Evolutionary conservation across 306 rosid genomes (phyloP), one percentile per base, ranked within the genome.

Genomic region (Ochetophila trinervis): DNA sequence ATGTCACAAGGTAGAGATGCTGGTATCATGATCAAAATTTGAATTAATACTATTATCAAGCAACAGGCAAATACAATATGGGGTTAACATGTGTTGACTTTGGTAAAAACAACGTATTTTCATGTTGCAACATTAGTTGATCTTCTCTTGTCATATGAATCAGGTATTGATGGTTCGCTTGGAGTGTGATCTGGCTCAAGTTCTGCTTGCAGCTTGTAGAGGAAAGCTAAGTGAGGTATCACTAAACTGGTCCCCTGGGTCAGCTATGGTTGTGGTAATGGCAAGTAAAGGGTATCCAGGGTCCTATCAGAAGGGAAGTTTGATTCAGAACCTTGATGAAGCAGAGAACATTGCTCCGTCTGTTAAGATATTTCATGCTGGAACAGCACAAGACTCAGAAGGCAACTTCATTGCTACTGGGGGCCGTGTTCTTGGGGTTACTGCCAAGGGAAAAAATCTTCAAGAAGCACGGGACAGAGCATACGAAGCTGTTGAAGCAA

Each of bases 201-300:
- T 90, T 76, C 86, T 93, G 70, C 94, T 90, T 37, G 96, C 97
- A 42, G 96, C 99, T 21, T 93, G 99, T 75, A 79, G 85, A 76
- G 99, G 99, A 67, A 84, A 86, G 80, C 79, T 93, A 67, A 83
- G 74, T 54, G 91, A 82, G 63, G 88, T 90, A 50, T 79, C 91
- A 1, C 67, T 93, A 78, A 73, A 82, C 68, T 93, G 99, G 99
- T 93, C 97, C 5, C 81, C 88, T 0, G 97, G 91, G 19, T 90
- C 95, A 20, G 96, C 99, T 52, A 86, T 93, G 96, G 96, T 93
- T 54, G 99, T 93, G 60, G 99, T 93, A 67, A 86, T 93, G 99
- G 99, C 99, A 66, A 90, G 96, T 82, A 83, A 86, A 5, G 99
- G 99, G 37, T 93, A 93, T 72, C 97, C 97, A 0, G 96, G 91